A percentile compares a stretch with the other conserved stretches of the same genome.
Evolutionary conservation across 331 rosid species (phyloP).

Genomic region (Telfairia occidentalis): DNA sequence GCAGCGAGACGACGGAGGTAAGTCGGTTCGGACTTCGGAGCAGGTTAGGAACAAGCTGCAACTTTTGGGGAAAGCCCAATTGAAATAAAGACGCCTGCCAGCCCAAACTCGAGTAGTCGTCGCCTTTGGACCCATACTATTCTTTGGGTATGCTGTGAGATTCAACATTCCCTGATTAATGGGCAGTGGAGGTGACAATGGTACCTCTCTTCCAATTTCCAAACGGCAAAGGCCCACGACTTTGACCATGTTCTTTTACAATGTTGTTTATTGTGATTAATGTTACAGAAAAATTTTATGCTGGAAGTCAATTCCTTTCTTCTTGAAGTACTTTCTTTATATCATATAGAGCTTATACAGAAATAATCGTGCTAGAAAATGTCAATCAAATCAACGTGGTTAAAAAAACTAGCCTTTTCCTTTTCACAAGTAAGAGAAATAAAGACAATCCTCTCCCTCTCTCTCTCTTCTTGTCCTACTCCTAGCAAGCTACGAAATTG

Average conservation of each 20-base stretch:
- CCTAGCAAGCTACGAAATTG: background rate
- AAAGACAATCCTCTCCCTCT: background rate
- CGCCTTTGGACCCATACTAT: background rate
- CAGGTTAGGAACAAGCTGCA: background rate
- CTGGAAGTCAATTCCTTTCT: background rate
- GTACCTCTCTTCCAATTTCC: background rate
- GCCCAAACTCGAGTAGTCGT: background rate
- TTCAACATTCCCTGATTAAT: background rate
- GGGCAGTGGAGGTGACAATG: background rate
- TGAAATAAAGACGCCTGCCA: background rate
- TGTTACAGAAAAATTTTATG: background rate
- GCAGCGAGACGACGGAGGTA: constrained; percentile 1
- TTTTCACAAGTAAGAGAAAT: background rate
- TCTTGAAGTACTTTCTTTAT: background rate
- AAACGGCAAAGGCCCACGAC: background rate
- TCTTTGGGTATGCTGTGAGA: background rate
- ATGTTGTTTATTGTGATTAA: background rate
- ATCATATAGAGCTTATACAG: background rate
- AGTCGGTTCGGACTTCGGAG: background rate
- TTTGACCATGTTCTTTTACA: background rate
- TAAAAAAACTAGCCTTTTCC: background rate
- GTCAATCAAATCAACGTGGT: background rate
- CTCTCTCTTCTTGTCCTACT: background rate
- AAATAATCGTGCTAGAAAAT: background rate
- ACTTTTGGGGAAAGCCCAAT: background rate